phyloP scores from a whole-genome alignment of 2,329 filamentous ascomycete species.

The Ascochyta fabae region DNA sequence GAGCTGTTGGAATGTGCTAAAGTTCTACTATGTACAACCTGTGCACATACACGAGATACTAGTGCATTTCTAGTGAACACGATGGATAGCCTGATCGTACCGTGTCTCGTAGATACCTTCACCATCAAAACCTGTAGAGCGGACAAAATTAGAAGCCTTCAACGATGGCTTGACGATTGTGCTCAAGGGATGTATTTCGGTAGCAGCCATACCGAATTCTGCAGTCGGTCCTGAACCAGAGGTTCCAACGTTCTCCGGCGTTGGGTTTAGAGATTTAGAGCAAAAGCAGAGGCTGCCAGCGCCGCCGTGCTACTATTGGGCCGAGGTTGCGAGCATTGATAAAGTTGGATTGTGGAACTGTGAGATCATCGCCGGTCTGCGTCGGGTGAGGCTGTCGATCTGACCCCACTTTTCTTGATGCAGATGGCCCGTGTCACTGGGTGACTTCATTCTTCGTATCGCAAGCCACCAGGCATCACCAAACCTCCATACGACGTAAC shows the following conservation, averaged over 20 bases:
- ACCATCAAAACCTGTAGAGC: too few relatives aligned
- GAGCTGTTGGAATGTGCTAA: background rate
- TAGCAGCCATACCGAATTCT: background rate
- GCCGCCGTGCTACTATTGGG: background rate
- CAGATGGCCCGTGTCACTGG: background rate
- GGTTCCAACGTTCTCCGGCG: background rate
- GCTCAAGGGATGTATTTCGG: background rate
- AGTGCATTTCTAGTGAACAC: background rate
- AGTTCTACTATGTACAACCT: background rate
- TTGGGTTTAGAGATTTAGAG: background rate
- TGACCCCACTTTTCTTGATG: background rate
- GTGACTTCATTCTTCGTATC: constrained; percentile 12
- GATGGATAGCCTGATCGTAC: background rate
- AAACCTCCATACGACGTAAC: background rate
- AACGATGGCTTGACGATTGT: background rate
- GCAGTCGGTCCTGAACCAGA: background rate
- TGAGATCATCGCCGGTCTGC: constrained; percentile 2
- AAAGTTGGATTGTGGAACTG: background rate
- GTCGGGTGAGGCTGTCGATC: constrained; percentile 9
- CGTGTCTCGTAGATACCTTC: too few relatives aligned
- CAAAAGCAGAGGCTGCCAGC: too few relatives aligned
- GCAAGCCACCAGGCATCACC: background rate
- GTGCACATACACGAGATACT: background rate
- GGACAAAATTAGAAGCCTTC: background rate
- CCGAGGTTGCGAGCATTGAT: constrained; percentile 1